Percentiles rank a stretch among this genome's conserved stretches.
These are phyloP conservation scores for Centrapalus pauciflorus DNA, from an alignment of 129 eudicot species.

Conservation along the genomic window DNA sequence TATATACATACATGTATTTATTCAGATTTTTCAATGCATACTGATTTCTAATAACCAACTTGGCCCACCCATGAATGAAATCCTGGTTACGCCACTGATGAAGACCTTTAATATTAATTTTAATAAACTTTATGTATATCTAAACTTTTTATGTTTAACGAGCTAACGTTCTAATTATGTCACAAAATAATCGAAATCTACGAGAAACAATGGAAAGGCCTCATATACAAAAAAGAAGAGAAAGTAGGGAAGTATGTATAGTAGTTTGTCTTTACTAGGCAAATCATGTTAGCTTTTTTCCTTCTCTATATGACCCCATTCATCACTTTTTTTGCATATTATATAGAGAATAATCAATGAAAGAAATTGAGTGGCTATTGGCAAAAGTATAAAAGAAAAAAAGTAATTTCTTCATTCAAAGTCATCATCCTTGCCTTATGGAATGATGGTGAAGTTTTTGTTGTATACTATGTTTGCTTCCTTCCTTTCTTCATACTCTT, in stretches of 20 bases:
- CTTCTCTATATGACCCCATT: constrained; percentile 27
- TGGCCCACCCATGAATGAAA: too few relatives aligned
- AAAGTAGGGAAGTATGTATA: constrained; percentile 14
- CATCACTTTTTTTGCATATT: background rate
- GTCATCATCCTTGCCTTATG: constrained; percentile 30
- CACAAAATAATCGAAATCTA: background rate
- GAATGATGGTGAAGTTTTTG: constrained; percentile 43
- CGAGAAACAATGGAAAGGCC: constrained; percentile 8
- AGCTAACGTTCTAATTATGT: too few relatives aligned
- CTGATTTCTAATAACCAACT: too few relatives aligned
- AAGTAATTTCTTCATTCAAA: constrained; percentile 15
- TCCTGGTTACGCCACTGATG: too few relatives aligned
- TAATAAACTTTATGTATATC: background rate
- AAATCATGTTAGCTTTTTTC: constrained; percentile 27
- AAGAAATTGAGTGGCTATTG: constrained; percentile 26
- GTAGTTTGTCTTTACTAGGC: constrained; percentile 34
- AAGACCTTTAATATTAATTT: too few relatives aligned
- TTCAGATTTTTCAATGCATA: too few relatives aligned
- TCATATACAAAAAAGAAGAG: background rate
- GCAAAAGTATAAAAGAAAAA: constrained; percentile 27
- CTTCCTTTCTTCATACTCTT: constrained; percentile 18
- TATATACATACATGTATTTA: too few relatives aligned
- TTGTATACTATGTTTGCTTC: constrained; percentile 48
- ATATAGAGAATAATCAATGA: constrained; percentile 9
- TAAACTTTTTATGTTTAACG: too few relatives aligned